Percentiles rank a stretch among this genome's conserved stretches.
These are phyloP conservation scores for Didymella pomorum DNA, from an alignment of 2,329 filamentous ascomycete species.

Conservation along the genomic window DNA sequence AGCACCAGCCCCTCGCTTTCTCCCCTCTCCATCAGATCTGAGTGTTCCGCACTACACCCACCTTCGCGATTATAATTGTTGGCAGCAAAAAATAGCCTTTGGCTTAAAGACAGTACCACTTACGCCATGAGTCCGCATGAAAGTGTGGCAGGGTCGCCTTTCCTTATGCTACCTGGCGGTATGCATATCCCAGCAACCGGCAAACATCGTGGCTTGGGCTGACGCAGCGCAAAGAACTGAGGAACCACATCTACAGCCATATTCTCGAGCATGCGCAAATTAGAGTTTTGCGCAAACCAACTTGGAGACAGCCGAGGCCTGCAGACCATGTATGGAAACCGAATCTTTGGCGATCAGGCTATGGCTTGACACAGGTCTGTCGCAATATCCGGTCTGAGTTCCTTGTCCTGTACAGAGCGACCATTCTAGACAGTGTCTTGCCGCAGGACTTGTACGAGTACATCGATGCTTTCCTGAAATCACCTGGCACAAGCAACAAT, in stretches of 20 bases:
- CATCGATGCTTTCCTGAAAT: background rate
- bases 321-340: background rate
- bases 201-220: background rate
- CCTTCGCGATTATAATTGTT: too few relatives aligned
- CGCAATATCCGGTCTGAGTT: slow-evolving; percentile 6
- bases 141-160: background rate
- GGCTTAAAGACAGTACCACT: too few relatives aligned
- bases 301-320: background rate
- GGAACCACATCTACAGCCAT: slow-evolving; percentile 8
- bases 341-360: background rate
- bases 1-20: too few relatives aligned
- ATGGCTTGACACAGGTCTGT: slow-evolving; percentile 5
- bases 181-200: background rate
- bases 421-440: background rate
- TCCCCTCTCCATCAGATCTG: too few relatives aligned
- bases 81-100: too few relatives aligned
- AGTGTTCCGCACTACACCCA: too few relatives aligned
- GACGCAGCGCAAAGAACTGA: slow-evolving; percentile 1
- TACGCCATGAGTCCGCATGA: background rate
- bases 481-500: background rate
- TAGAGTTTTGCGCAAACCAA: background rate
- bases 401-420: background rate
- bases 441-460: slow-evolving; percentile 2
- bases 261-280: background rate
- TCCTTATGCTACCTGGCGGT: slow-evolving; percentile 12